phyloP scores from a whole-genome alignment of 371 early-diverging fungal species.

The Haplosporangium sp. region DNA sequence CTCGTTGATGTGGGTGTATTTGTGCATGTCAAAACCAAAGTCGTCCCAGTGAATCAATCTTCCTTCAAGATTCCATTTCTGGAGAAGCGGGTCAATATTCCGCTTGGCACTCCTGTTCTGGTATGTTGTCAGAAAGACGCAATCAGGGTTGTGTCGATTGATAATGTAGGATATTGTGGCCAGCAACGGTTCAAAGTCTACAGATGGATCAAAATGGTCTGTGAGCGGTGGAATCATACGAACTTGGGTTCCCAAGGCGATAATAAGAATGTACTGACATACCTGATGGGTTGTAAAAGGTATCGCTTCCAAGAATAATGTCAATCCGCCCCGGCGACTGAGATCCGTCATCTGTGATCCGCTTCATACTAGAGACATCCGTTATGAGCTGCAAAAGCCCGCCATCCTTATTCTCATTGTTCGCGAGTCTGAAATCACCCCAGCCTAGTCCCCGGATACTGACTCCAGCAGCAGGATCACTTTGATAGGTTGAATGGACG shows the following conservation, averaged over 20 bases:
- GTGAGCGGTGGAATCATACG: neutral
- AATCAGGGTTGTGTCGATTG: conserved; percentile 60
- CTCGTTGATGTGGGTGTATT: conserved; percentile 44
- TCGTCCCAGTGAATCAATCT: conserved; percentile 57
- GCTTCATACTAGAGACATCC: conserved; percentile 26
- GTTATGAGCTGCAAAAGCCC: conserved; percentile 43
- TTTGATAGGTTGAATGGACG: conserved; percentile 9
- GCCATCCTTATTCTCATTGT: conserved; percentile 39
- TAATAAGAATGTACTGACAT: neutral
- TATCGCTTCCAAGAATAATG: conserved; percentile 67
- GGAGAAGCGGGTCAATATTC: conserved; percentile 62
- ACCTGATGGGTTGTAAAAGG: conserved; percentile 70
- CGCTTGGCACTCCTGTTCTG: conserved; percentile 70
- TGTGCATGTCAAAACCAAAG: conserved; percentile 59
- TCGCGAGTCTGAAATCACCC: conserved; percentile 57
- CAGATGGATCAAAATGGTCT: too few species aligned
- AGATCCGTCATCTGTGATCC: neutral
- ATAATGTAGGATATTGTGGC: conserved; percentile 61
- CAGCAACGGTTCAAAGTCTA: conserved; percentile 68
- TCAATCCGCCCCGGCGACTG: conserved; percentile 54
- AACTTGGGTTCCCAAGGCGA: too few species aligned
- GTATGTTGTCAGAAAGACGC: conserved; percentile 64
- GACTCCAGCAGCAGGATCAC: conserved; percentile 4
- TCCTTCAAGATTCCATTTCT: conserved; percentile 63
- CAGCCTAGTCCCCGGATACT: conserved; percentile 56